Conservation (phyloP, 1,139 yeast genomes). For the Taiozyma onychis region DNA sequence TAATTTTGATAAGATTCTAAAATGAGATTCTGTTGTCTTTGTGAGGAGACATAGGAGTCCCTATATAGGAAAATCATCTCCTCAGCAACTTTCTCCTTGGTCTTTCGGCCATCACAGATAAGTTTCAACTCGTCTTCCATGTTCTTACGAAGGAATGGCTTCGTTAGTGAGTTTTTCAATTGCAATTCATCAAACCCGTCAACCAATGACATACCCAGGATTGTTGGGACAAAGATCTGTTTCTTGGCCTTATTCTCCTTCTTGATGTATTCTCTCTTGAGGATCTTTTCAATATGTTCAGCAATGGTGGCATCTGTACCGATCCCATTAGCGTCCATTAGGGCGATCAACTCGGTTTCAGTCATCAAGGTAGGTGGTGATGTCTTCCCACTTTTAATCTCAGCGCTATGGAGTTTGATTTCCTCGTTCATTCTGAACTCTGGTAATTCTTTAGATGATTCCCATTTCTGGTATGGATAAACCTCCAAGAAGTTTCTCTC, state of each 20-base stretch:
- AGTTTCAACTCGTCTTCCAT: constrained; percentile 63
- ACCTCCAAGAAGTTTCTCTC: constrained; percentile 77
- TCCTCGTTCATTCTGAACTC: constrained; percentile 50
- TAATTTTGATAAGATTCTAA: constrained; percentile 14
- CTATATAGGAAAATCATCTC: constrained; percentile 57
- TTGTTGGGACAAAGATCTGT: constrained; percentile 64
- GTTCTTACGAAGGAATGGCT: constrained; percentile 79
- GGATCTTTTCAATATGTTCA: constrained; percentile 86
- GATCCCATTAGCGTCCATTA: constrained; percentile 96
- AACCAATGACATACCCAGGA: constrained; percentile 79
- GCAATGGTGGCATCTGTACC: constrained; percentile 99
- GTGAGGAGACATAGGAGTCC: constrained; percentile 33
- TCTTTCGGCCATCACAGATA: constrained; percentile 60
- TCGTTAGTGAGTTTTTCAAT: constrained; percentile 71
- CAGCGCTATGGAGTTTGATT: constrained; percentile 48
- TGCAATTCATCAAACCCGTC: constrained; percentile 84
- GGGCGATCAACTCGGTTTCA: constrained; percentile 83
- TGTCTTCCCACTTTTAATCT: constrained; percentile 69
- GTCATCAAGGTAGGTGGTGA: constrained; percentile 79
- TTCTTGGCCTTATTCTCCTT: constrained; percentile 38
- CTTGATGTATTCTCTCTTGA: constrained; percentile 58
- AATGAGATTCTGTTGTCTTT: constrained; percentile 15
- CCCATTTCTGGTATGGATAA: constrained; percentile 79
- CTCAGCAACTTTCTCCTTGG: constrained; percentile 49
- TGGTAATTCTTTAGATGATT: constrained; percentile 62